phyloP scores from a whole-genome alignment of 2,329 filamentous ascomycete species.

The Pseudogymnoascus sp. region DNA sequence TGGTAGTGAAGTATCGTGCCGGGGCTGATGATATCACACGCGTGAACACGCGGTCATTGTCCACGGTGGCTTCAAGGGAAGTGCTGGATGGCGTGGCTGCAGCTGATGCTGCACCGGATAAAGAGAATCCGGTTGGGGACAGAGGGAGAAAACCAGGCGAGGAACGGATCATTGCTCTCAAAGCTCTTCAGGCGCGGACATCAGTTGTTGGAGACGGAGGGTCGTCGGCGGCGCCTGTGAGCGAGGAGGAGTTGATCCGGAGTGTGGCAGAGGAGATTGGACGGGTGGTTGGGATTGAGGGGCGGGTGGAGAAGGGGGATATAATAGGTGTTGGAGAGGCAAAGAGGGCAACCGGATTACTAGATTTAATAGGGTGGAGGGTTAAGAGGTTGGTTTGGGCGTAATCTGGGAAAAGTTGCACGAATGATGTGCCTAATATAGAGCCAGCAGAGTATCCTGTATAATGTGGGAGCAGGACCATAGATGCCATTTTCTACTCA shows the following conservation, averaged over 20 bases:
- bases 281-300: conserved; percentile 45
- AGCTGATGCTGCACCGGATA: not conserved
- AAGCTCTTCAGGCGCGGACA: conserved; percentile 46
- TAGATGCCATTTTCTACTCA: not conserved
- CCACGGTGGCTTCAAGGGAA: conserved; percentile 38
- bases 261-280: conserved; percentile 72
- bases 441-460: not conserved
- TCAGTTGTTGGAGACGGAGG: conserved; percentile 31
- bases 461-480: not conserved
- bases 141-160: conserved; percentile 21
- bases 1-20: conserved; percentile 71
- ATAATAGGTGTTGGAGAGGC: conserved; percentile 83
- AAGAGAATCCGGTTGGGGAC: not conserved
- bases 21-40: conserved; percentile 65
- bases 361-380: conserved; percentile 83
- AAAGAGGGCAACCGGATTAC: conserved; percentile 74
- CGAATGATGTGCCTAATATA: not conserved
- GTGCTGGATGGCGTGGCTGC: conserved; percentile 19
- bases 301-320: conserved; percentile 51
- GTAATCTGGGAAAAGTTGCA: conserved; percentile 15
- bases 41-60: conserved; percentile 80
- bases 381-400: conserved; percentile 91
- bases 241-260: conserved; percentile 44
- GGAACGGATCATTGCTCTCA: conserved; percentile 45
- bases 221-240: conserved; percentile 23